phyloP scores from a whole-genome alignment of 345 rosid species.

The Aquilaria sinensis region DNA sequence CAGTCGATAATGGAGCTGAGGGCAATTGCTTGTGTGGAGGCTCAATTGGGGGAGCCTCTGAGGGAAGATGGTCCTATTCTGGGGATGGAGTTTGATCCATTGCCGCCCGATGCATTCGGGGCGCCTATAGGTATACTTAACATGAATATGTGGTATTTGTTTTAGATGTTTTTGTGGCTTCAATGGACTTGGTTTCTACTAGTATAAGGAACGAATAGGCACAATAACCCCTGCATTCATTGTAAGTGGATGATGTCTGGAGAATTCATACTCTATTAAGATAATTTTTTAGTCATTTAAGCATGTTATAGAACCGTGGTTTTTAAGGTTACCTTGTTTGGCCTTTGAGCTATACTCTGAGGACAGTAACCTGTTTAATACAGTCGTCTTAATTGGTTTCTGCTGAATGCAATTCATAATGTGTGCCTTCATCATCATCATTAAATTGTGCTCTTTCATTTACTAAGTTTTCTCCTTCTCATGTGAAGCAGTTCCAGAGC shows the following conservation, averaged over 20 bases:
- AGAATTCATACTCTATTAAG: not conserved
- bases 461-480: slow-evolving; percentile 11
- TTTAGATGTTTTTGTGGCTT: too few species aligned
- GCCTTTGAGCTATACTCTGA: not conserved
- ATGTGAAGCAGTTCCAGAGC: slow-evolving; percentile 32
- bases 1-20: slow-evolving; percentile 75
- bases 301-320: too few species aligned
- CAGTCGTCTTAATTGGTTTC: too few species aligned
- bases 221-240: not conserved
- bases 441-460: not conserved
- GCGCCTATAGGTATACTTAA: slow-evolving; percentile 60
- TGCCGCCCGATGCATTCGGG: slow-evolving; percentile 97
- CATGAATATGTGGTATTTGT: too few species aligned
- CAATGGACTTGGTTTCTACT: too few species aligned
- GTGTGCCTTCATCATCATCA: not conserved
- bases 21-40: slow-evolving; percentile 90
- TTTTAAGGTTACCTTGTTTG: not conserved
- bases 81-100: slow-evolving; percentile 94
- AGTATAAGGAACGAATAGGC: too few species aligned
- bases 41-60: slow-evolving; percentile 90
- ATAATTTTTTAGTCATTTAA: too few species aligned
- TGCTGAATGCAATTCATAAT: not conserved
- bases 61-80: slow-evolving; percentile 97
- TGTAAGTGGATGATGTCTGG: not conserved
- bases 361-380: not conserved